Conservation (phyloP, 345 rosid species). For the Rhodamnia rubescens region DNA sequence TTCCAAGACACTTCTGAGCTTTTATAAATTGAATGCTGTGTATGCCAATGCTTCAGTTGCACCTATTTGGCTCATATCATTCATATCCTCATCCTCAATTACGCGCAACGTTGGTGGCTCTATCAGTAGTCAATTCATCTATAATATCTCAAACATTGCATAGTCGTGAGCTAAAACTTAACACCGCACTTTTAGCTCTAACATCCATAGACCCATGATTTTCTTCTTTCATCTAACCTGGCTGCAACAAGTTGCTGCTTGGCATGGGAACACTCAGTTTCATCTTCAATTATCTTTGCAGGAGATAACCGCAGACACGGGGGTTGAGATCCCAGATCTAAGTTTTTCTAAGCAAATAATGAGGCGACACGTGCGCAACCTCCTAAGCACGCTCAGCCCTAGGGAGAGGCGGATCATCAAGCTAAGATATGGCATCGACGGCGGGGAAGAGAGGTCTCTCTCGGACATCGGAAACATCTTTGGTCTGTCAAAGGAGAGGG, state of each 20-base stretch:
- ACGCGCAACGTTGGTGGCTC: not conserved
- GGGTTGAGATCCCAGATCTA: slow-evolving; percentile 47
- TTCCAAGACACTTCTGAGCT: not conserved
- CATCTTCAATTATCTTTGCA: slow-evolving; percentile 5
- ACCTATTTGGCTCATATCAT: not conserved
- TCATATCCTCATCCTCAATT: not conserved
- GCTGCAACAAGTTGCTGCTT: not conserved
- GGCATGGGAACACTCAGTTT: not conserved
- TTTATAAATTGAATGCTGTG: not conserved
- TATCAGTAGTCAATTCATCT: not conserved
- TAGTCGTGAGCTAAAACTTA: not conserved
- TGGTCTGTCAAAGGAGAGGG: slow-evolving; percentile 68
- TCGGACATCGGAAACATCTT: slow-evolving; percentile 51
- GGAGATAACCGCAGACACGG: slow-evolving; percentile 71
- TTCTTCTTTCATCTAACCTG: not conserved
- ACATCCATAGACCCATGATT: not conserved
- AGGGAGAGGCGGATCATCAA: slow-evolving; percentile 67
- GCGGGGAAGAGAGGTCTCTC: slow-evolving; percentile 44
- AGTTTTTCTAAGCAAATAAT: slow-evolving; percentile 51
- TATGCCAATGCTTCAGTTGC: not conserved
- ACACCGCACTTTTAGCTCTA: not conserved
- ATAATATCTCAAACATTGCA: not conserved
- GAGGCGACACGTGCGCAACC: slow-evolving; percentile 57
- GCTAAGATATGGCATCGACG: slow-evolving; percentile 72
- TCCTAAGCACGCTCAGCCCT: slow-evolving; percentile 41